Conservation (phyloP, 1,139 yeast species). For the Saccharomycopsis phalli region DNA sequence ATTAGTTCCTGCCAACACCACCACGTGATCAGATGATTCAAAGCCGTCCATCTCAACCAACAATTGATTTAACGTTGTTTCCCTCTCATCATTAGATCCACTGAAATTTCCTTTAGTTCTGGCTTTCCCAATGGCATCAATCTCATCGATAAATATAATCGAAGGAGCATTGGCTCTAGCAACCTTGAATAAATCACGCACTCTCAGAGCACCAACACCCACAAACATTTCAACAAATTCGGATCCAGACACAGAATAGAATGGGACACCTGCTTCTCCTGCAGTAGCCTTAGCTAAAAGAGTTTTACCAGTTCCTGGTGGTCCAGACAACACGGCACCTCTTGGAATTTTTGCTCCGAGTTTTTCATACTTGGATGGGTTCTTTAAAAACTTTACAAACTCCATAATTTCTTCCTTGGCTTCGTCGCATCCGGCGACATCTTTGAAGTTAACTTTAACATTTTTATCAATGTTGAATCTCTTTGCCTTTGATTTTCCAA, state of each 20-base stretch:
- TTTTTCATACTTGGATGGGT: constrained; percentile 64
- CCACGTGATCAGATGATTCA: constrained; percentile 64
- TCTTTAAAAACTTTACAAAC: constrained; percentile 68
- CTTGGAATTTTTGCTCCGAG: constrained; percentile 79
- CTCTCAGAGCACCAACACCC: constrained; percentile 78
- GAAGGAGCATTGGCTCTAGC: constrained; percentile 79
- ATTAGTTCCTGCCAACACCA: constrained; percentile 76
- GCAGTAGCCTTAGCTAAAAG: constrained; percentile 76
- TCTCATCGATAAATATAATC: constrained; percentile 73
- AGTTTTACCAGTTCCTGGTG: constrained; percentile 86
- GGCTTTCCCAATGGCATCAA: constrained; percentile 79
- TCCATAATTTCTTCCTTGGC: constrained; percentile 82
- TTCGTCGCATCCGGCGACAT: constrained; percentile 79
- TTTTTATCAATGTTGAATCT: constrained; percentile 63
- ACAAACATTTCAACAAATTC: constrained; percentile 79
- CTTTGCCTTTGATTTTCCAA: constrained; percentile 63
- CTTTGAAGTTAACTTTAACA: constrained; percentile 63
- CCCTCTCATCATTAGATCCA: constrained; percentile 74
- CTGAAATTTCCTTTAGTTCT: constrained; percentile 57
- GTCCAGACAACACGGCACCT: constrained; percentile 77
- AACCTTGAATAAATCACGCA: constrained; percentile 69
- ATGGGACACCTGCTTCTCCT: constrained; percentile 80
- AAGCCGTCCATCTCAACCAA: constrained; percentile 85
- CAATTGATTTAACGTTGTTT: constrained; percentile 68
- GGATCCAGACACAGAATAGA: constrained; percentile 73